These are phyloP conservation scores for Coemansia sp. DNA, from an alignment of 192 early-diverging fungal species.

Conservation along the genomic window DNA sequence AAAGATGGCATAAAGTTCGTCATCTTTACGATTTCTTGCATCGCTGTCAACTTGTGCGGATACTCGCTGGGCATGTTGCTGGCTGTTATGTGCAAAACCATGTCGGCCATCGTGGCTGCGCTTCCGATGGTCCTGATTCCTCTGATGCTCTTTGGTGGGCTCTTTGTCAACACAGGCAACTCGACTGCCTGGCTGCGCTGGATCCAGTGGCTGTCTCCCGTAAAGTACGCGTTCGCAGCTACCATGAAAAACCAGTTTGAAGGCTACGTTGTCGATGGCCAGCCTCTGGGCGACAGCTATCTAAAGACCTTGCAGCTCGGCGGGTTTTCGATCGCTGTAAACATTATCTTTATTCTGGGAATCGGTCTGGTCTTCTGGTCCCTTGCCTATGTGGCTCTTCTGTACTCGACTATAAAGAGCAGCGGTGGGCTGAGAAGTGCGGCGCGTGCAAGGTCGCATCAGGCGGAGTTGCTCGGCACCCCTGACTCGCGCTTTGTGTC, in stretches of 20 bases:
- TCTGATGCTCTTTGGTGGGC: slow-evolving; percentile 59
- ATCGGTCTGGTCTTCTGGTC: slow-evolving; percentile 26
- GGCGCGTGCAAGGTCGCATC: not conserved
- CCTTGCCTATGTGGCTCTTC: slow-evolving; percentile 32
- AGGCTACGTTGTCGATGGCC: slow-evolving; percentile 37
- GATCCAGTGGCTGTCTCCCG: slow-evolving; percentile 56
- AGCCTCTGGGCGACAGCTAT: slow-evolving; percentile 39
- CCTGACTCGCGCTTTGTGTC: slow-evolving; percentile 34
- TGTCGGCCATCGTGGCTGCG: slow-evolving; percentile 50
- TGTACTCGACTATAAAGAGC: slow-evolving; percentile 18
- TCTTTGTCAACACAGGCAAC: slow-evolving; percentile 61
- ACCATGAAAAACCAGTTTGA: slow-evolving; percentile 54
- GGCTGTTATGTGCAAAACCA: slow-evolving; percentile 50
- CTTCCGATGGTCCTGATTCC: slow-evolving; percentile 58
- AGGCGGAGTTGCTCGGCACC: slow-evolving; percentile 20
- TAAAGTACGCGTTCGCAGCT: slow-evolving; percentile 61
- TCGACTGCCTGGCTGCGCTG: slow-evolving; percentile 59
- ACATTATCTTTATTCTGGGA: slow-evolving; percentile 32
- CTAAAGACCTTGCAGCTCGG: slow-evolving; percentile 35
- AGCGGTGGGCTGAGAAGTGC: slow-evolving; percentile 5
- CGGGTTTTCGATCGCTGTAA: slow-evolving; percentile 39
- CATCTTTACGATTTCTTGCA: slow-evolving; percentile 33
- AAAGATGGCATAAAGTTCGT: slow-evolving; percentile 46
- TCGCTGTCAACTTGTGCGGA: slow-evolving; percentile 50
- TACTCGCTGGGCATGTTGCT: slow-evolving; percentile 57